Conservation (phyloP, 345 rosid genomes). For the Brassica cretica region DNA sequence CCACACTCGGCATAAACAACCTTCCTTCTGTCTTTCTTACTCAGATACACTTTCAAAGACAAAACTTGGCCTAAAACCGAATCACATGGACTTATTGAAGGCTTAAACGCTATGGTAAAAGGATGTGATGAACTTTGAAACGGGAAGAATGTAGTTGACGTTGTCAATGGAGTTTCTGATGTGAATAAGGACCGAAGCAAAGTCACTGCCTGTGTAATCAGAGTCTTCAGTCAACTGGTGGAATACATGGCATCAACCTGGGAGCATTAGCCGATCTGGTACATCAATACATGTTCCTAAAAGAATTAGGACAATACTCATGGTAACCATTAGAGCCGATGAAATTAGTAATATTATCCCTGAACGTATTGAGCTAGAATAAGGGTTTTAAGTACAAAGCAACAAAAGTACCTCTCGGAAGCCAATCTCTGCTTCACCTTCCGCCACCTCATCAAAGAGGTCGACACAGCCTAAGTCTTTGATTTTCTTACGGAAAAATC, state of each 20-base stretch:
- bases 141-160: neutral
- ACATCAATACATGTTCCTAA: no score
- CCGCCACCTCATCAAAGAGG: neutral
- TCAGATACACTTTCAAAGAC: neutral
- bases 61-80: slow-evolving; percentile 1
- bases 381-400: neutral
- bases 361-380: no score
- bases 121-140: neutral
- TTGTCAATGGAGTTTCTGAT: slow-evolving; percentile 18
- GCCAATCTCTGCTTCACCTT: slow-evolving; percentile 13
- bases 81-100: neutral
- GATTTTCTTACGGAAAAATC: neutral
- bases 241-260: no score
- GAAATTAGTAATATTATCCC: no score
- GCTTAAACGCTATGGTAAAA: neutral
- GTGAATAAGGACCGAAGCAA: slow-evolving; percentile 15
- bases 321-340: no score
- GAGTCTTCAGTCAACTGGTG: no score
- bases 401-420: slow-evolving; percentile 1
- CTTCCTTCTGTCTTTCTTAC: neutral
- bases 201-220: slow-evolving; percentile 10
- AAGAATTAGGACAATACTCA: no score
- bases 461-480: slow-evolving; percentile 12
- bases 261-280: no score
- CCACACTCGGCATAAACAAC: neutral